These are phyloP conservation scores for Trametes maxima DNA, from an alignment of 768 basidiomycete species.

Conservation along the genomic window DNA sequence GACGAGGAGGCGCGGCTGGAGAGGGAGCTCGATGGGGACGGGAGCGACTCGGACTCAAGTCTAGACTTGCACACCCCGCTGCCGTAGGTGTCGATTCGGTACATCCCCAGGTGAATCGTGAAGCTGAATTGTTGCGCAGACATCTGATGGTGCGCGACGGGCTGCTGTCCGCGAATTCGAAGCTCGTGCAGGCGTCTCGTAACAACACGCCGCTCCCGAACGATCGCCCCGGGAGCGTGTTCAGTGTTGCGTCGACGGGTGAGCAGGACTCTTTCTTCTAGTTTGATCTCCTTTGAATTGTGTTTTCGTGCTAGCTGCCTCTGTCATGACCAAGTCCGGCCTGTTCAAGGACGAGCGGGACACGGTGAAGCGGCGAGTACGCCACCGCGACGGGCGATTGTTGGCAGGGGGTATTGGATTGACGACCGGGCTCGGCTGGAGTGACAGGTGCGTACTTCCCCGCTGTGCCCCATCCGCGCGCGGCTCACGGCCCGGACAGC, in stretches of 20 bases:
- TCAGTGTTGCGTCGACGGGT: slow-evolving; percentile 33
- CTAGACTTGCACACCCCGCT: slow-evolving; percentile 43
- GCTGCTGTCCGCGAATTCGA: slow-evolving; percentile 43
- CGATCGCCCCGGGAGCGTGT: slow-evolving; percentile 29
- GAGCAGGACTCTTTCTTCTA: slow-evolving; percentile 11
- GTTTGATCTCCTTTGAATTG: neutral
- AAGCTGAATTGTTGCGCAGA: slow-evolving; percentile 24
- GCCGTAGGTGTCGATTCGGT: slow-evolving; percentile 34
- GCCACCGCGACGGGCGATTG: slow-evolving; percentile 43
- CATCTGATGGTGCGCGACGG: slow-evolving; percentile 44
- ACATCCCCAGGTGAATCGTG: neutral
- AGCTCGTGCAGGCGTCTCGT: slow-evolving; percentile 33
- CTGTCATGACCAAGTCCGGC: slow-evolving; percentile 38
- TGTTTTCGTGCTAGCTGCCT: slow-evolving; percentile 10
- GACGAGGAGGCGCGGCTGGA: slow-evolving; percentile 33
- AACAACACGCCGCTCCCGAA: slow-evolving; percentile 21
- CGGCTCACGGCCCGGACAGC: slow-evolving; percentile 20
- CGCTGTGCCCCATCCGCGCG: neutral
- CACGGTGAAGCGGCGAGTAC: slow-evolving; percentile 35
- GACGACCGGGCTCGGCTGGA: slow-evolving; percentile 47
- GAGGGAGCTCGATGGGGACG: slow-evolving; percentile 31
- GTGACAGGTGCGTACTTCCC: slow-evolving; percentile 35
- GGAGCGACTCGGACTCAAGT: slow-evolving; percentile 39
- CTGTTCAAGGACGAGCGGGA: slow-evolving; percentile 42
- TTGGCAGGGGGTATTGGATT: slow-evolving; percentile 42